phyloP scores from a whole-genome alignment of 768 basidiomycete genomes.

The Podaxis sp. region DNA sequence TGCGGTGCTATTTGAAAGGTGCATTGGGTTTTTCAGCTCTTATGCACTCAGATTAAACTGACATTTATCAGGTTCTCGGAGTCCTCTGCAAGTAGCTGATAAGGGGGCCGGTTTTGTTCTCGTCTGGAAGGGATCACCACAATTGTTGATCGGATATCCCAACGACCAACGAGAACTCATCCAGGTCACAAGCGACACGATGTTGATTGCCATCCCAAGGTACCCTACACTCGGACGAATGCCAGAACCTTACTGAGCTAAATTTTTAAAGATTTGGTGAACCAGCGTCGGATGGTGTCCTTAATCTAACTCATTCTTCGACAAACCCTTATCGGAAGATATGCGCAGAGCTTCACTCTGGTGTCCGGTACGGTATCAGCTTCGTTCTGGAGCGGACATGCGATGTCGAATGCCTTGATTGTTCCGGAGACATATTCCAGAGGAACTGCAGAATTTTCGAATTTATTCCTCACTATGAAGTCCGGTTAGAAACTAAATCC shows the following conservation, averaged over 20 bases:
- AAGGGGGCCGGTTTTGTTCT: slow-evolving; percentile 85
- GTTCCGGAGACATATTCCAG: slow-evolving; percentile 59
- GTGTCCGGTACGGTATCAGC: slow-evolving; percentile 84
- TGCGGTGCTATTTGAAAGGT: slow-evolving; percentile 88
- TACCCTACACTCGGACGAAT: slow-evolving; percentile 32
- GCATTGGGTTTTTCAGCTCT: not conserved
- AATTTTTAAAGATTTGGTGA: slow-evolving; percentile 9
- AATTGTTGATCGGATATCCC: slow-evolving; percentile 60
- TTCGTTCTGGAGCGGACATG: slow-evolving; percentile 82
- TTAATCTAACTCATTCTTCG: slow-evolving; percentile 18
- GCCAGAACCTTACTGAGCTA: slow-evolving; percentile 1
- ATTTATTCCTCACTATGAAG: slow-evolving; percentile 77
- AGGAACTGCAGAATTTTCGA: slow-evolving; percentile 77
- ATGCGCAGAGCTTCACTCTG: slow-evolving; percentile 79
- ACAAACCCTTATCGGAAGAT: slow-evolving; percentile 53
- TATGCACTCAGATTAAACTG: not conserved
- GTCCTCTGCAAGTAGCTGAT: slow-evolving; percentile 69
- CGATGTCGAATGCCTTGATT: slow-evolving; percentile 57
- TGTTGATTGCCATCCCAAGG: slow-evolving; percentile 85
- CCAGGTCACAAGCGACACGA: slow-evolving; percentile 76
- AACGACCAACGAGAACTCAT: slow-evolving; percentile 75
- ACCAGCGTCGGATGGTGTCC: slow-evolving; percentile 18
- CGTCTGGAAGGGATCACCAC: slow-evolving; percentile 75
- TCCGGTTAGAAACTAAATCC: slow-evolving; percentile 54
- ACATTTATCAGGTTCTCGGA: slow-evolving; percentile 58